A percentile compares a stretch with the other conserved stretches of the same genome.
Evolutionary conservation across 805 yeast genomes (phyloP).

Genomic region (Metschnikowia continentalis): DNA sequence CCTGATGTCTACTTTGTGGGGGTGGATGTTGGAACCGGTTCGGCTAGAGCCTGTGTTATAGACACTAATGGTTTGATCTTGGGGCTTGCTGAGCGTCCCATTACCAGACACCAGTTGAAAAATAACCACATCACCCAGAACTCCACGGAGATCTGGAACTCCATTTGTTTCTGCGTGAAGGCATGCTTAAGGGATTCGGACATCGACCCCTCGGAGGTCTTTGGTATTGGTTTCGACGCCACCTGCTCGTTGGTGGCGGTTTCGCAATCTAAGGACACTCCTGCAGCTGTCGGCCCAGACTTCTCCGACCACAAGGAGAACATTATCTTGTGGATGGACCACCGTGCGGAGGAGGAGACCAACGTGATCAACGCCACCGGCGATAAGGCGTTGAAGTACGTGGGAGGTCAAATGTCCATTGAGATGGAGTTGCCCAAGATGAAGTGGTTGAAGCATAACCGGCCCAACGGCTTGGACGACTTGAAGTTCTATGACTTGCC

Average conservation of each 20-base stretch:
- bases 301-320: conserved; percentile 70
- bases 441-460: conserved; percentile 88
- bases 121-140: conserved; percentile 79
- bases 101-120: conserved; percentile 70
- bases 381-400: conserved; percentile 79
- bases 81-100: conserved; percentile 74
- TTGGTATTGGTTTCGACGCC: conserved; percentile 95
- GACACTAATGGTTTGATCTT: conserved; percentile 79
- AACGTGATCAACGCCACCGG: conserved; percentile 72
- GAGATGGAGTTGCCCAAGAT: conserved; percentile 98
- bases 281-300: conserved; percentile 91
- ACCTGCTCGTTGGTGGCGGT: conserved; percentile 91
- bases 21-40: conserved; percentile 96
- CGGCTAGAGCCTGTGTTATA: conserved; percentile 91
- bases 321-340: conserved; percentile 97
- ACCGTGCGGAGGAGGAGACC: conserved; percentile 83
- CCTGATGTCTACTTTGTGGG: conserved; percentile 63
- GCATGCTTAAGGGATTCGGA: conserved; percentile 71
- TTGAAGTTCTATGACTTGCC: conserved; percentile 91
- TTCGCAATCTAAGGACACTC: conserved; percentile 57
- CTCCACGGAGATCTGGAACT: conserved; percentile 87
- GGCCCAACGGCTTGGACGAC: conserved; percentile 54
- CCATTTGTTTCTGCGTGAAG: conserved; percentile 77
- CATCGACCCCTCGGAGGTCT: conserved; percentile 60
- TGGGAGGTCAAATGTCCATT: conserved; percentile 96